A percentile compares a stretch with the other conserved stretches of the same genome.
Evolutionary conservation across 306 rosid species (phyloP).

Genomic region (Oxytropis ochrocephala): DNA sequence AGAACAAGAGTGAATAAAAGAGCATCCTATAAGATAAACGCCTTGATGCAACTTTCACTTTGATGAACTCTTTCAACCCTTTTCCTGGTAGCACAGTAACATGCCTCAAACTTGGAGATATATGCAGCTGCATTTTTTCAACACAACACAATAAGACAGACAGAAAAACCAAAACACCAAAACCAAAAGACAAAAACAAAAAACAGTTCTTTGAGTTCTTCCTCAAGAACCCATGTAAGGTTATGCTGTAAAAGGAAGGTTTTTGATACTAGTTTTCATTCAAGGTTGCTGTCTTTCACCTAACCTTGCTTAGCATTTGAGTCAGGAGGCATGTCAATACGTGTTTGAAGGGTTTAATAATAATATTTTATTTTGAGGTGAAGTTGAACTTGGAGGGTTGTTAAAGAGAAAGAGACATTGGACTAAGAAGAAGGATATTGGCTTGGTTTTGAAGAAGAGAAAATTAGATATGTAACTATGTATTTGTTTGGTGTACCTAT

Average conservation of each 20-base stretch:
- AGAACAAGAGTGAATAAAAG: constrained; percentile 76
- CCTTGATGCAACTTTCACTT: constrained; percentile 64
- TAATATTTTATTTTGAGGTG: constrained; percentile 22
- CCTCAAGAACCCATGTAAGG: constrained; percentile 32
- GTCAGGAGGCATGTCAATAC: constrained; percentile 51
- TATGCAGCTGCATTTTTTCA: constrained; percentile 68
- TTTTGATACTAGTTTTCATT: no score
- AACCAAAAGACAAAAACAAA: constrained; percentile 5
- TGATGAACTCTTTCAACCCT: constrained; percentile 80
- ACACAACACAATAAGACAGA: not conserved
- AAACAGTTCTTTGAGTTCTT: no score
- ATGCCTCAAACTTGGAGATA: constrained; percentile 90
- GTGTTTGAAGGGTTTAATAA: constrained; percentile 17
- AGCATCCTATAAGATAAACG: constrained; percentile 75
- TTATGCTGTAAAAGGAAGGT: constrained; percentile 38
- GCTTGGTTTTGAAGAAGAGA: constrained; percentile 72
- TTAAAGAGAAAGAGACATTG: constrained; percentile 85
- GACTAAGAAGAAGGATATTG: constrained; percentile 57
- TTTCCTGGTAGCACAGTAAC: constrained; percentile 78
- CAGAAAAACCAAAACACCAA: not conserved
- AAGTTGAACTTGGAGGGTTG: constrained; percentile 40
- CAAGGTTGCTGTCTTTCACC: constrained; percentile 70
- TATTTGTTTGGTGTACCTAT: constrained; percentile 50
- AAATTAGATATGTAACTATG: not conserved
- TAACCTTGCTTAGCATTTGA: constrained; percentile 88